Conservation (phyloP, 345 rosid species). For the Hibiscus syriacus region DNA sequence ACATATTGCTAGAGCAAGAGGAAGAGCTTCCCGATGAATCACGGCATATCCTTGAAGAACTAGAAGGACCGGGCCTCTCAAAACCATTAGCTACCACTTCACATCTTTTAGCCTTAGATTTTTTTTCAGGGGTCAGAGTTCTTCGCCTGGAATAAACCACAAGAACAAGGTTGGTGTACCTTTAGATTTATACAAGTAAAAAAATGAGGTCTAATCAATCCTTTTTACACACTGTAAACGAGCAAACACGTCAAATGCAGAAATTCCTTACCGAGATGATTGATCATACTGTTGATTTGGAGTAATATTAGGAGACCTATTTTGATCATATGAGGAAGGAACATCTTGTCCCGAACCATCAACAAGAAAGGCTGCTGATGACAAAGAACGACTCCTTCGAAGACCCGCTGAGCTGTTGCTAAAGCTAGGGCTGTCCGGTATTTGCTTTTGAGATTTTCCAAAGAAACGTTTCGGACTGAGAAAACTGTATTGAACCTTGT, state of each 20-base stretch:
- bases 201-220: slow-evolving; percentile 3
- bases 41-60: slow-evolving; percentile 32
- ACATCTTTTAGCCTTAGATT: slow-evolving; percentile 37
- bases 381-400: slow-evolving; percentile 74
- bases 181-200: neutral
- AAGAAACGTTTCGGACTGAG: slow-evolving; percentile 29
- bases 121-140: slow-evolving; percentile 48
- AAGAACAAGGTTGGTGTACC: neutral
- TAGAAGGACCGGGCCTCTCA: slow-evolving; percentile 29
- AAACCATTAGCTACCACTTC: slow-evolving; percentile 27
- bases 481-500: slow-evolving; percentile 21
- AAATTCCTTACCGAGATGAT: slow-evolving; percentile 41
- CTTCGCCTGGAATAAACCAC: slow-evolving; percentile 24
- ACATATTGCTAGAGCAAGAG: slow-evolving; percentile 57
- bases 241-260: slow-evolving; percentile 4
- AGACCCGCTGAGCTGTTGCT: slow-evolving; percentile 36
- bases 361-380: slow-evolving; percentile 59
- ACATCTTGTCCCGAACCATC: slow-evolving; percentile 38
- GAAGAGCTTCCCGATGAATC: slow-evolving; percentile 72
- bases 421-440: slow-evolving; percentile 35
- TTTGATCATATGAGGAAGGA: slow-evolving; percentile 31
- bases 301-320: slow-evolving; percentile 33
- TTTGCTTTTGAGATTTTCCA: slow-evolving; percentile 45
- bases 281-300: slow-evolving; percentile 27
- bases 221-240: neutral